Evolutionary conservation across 2,329 filamentous ascomycete species (phyloP).

Genomic region (Talaromyces sp.): DNA sequence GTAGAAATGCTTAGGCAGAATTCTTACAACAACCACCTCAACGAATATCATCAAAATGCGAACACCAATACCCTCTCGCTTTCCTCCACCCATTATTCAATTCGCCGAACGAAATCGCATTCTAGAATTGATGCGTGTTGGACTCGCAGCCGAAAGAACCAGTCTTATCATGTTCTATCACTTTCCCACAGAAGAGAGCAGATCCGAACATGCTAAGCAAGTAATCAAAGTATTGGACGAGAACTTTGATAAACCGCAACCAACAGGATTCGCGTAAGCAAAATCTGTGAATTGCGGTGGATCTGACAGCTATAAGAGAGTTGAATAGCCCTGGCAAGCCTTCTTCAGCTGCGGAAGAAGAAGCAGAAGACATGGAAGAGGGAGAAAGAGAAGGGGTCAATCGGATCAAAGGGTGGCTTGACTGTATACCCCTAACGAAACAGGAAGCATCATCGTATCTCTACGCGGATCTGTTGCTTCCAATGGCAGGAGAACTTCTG

Average conservation of each 20-base stretch:
- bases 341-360: too few relatives aligned
- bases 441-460: too few relatives aligned
- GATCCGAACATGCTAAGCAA: background rate
- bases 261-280: too few relatives aligned
- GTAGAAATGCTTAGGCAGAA: background rate
- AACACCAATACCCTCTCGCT: background rate
- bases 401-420: too few relatives aligned
- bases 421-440: too few relatives aligned
- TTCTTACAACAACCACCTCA: background rate
- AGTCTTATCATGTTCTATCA: constrained; percentile 2
- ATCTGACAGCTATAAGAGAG: too few relatives aligned
- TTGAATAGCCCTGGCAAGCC: too few relatives aligned
- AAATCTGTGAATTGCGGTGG: too few relatives aligned
- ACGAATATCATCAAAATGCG: background rate
- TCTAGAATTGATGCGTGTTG: background rate
- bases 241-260: background rate
- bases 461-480: too few relatives aligned
- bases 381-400: too few relatives aligned
- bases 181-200: constrained; percentile 1
- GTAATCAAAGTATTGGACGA: background rate
- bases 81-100: background rate
- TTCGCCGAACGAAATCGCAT: constrained; percentile 3
- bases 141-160: background rate
- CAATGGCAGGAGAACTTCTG: too few relatives aligned
- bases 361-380: background rate